These are phyloP conservation scores for Ascochyta lentis DNA, from an alignment of 2,329 filamentous ascomycete genomes.

Conservation along the genomic window DNA sequence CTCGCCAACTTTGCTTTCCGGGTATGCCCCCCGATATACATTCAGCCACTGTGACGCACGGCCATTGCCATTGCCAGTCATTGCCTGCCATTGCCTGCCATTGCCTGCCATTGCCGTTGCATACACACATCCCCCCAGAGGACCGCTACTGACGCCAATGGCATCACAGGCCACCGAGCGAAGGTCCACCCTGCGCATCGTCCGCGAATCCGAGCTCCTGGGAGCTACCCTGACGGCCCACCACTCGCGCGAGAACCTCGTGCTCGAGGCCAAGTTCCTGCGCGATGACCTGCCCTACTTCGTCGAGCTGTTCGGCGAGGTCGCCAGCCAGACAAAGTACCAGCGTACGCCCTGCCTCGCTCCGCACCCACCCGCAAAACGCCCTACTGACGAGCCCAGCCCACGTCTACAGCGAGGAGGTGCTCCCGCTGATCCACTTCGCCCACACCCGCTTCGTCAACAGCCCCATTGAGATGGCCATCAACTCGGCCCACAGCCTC, in stretches of 20 bases:
- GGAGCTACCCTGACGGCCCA: conserved; percentile 87
- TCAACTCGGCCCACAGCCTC: conserved; percentile 83
- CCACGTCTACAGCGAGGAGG: conserved; percentile 89
- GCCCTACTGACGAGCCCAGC: conserved; percentile 58
- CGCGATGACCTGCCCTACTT: conserved; percentile 97
- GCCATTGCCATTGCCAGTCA: not conserved
- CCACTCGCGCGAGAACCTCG: conserved; percentile 91
- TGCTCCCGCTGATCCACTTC: conserved; percentile 76
- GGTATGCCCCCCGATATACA: conserved; percentile 59
- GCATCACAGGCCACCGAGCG: conserved; percentile 75
- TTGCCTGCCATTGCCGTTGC: too few relatives aligned
- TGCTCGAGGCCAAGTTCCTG: conserved; percentile 94
- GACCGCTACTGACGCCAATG: conserved; percentile 17
- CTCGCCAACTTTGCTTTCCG: conserved; percentile 98
- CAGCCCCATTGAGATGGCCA: conserved; percentile 71
- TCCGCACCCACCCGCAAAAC: not conserved
- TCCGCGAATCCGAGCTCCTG: conserved; percentile 92
- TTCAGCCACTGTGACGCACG: not conserved
- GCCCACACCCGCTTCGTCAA: conserved; percentile 76
- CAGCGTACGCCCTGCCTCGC: conserved; percentile 58
- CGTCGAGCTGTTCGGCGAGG: conserved; percentile 91
- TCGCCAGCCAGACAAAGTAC: conserved; percentile 87
- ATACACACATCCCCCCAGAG: not conserved
- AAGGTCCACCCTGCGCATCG: conserved; percentile 90
- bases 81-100: too few relatives aligned